phyloP scores from a whole-genome alignment of 192 early-diverging fungal genomes.

The Blastocladiella britannica region DNA sequence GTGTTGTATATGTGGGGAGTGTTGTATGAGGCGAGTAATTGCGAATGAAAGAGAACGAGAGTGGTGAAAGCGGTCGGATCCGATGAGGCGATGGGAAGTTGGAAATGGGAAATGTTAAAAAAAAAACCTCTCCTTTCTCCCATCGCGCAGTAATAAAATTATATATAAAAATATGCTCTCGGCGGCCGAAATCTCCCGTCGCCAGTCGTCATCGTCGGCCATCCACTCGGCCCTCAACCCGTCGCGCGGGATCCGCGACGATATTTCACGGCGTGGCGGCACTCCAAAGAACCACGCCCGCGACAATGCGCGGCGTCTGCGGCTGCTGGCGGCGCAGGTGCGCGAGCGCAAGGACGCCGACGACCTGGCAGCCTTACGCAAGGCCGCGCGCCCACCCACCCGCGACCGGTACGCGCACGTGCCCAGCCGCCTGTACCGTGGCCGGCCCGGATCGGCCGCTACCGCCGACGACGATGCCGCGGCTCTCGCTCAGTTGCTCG shows the following conservation, averaged over 20 bases:
- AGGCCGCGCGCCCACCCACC: background rate
- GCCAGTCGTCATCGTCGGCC: background rate
- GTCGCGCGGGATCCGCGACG: background rate
- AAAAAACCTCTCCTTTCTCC: no score
- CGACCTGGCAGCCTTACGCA: background rate
- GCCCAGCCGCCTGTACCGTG: background rate
- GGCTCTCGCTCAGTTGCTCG: background rate
- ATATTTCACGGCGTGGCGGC: background rate
- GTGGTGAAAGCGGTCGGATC: no score
- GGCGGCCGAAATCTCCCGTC: no score
- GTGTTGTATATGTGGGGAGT: no score
- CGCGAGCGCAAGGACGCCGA: background rate
- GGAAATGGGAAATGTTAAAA: no score
- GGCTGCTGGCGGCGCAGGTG: background rate
- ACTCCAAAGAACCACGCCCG: background rate
- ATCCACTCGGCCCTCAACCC: background rate
- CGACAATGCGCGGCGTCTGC: background rate
- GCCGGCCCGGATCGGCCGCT: background rate
- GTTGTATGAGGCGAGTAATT: no score
- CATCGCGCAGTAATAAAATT: no score
- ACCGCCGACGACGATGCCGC: background rate
- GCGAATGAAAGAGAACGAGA: no score
- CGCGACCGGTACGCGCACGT: background rate
- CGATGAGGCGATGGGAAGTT: no score
- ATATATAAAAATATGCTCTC: no score